A percentile compares a stretch with the other conserved stretches of the same genome.
These are phyloP conservation scores for Salix arbutifolia DNA, from an alignment of 345 rosid genomes.

Conservation along the genomic window DNA sequence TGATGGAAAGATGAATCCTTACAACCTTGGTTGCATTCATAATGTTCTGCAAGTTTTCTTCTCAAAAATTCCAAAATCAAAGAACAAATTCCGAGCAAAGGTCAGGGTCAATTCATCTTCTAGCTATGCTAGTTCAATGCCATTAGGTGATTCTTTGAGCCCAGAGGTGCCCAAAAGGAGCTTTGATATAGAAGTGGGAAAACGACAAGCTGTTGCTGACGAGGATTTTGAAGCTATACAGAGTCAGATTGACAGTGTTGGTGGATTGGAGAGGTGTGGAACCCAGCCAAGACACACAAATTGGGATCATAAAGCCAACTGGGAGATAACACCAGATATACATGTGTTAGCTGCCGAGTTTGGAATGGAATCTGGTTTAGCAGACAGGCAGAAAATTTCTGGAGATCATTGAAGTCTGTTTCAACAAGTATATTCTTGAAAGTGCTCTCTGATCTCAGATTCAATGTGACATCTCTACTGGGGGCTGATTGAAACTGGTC, in stretches of 20 bases:
- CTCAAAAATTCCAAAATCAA: conserved; percentile 54
- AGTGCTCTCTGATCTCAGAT: conserved; percentile 7
- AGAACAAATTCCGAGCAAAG: conserved; percentile 49
- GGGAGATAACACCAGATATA: conserved; percentile 47
- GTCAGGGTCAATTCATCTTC: conserved; percentile 40
- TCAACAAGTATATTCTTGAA: neutral
- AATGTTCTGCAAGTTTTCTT: conserved; percentile 45
- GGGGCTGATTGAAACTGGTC: conserved; percentile 6
- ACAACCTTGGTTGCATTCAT: conserved; percentile 42
- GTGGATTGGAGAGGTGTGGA: conserved; percentile 52
- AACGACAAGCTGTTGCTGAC: conserved; percentile 52
- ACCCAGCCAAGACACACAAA: conserved; percentile 38
- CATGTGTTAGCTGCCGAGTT: conserved; percentile 38
- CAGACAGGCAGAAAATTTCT: conserved; percentile 27
- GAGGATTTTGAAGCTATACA: conserved; percentile 61
- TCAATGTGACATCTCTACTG: neutral
- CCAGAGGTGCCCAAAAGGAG: conserved; percentile 40
- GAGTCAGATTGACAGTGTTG: conserved; percentile 45
- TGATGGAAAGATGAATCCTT: conserved; percentile 62
- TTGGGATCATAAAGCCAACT: conserved; percentile 32
- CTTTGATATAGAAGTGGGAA: conserved; percentile 45
- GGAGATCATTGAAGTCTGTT: conserved; percentile 20
- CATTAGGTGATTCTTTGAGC: conserved; percentile 31
- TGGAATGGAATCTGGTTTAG: conserved; percentile 35
- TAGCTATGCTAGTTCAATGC: conserved; percentile 25